A percentile compares a stretch with the other conserved stretches of the same genome.
phyloP scores from a whole-genome alignment of 371 early-diverging fungal genomes.

The Lichtheimia hyalospora region DNA sequence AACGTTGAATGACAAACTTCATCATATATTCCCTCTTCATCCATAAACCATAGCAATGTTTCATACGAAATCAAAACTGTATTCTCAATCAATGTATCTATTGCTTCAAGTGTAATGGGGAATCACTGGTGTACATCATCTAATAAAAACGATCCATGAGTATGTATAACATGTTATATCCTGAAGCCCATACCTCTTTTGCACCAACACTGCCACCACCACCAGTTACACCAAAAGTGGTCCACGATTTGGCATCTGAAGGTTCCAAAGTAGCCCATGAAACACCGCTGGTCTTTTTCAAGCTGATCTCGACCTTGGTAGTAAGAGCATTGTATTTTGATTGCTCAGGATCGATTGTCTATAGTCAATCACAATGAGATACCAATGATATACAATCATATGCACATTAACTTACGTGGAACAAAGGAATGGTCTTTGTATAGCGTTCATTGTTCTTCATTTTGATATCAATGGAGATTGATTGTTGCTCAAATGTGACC shows the following conservation, averaged over 20 bases:
- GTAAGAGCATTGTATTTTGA: conserved; percentile 73
- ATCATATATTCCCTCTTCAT: too few species aligned
- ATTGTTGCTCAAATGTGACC: conserved; percentile 55
- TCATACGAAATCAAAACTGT: neutral
- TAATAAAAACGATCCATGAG: conserved; percentile 1
- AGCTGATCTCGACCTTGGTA: conserved; percentile 86
- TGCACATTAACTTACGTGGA: conserved; percentile 30
- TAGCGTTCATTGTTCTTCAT: conserved; percentile 66
- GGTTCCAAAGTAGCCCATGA: conserved; percentile 88
- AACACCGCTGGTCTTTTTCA: conserved; percentile 84
- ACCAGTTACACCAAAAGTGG: conserved; percentile 84
- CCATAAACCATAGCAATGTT: too few species aligned
- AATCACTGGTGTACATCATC: conserved; percentile 18
- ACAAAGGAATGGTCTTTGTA: conserved; percentile 59
- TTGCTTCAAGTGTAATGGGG: conserved; percentile 19
- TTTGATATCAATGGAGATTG: conserved; percentile 44
- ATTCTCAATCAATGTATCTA: neutral
- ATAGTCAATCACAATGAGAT: neutral
- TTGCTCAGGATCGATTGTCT: conserved; percentile 68
- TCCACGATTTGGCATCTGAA: conserved; percentile 68
- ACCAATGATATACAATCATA: neutral
- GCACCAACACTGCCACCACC: conserved; percentile 60
- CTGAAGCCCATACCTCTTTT: conserved; percentile 41
- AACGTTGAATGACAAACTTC: too few species aligned
- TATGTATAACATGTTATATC: neutral